phyloP scores from a whole-genome alignment of 2,329 filamentous ascomycete genomes.

The Myotisia sp. region DNA sequence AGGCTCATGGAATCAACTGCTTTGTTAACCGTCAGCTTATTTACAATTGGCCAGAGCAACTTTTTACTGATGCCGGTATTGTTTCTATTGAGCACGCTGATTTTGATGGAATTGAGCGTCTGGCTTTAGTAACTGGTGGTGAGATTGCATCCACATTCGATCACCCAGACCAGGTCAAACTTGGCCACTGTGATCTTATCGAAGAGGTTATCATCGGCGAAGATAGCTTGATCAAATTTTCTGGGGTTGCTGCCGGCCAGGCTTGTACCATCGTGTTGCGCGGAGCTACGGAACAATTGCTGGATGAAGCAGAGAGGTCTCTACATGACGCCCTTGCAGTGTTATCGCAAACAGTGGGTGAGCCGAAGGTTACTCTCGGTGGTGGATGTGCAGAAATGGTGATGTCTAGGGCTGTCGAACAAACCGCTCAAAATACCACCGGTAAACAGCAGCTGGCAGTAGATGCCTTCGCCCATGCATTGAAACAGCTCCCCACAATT shows the following conservation, averaged over 20 bases:
- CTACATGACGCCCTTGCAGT: constrained; percentile 93
- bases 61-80: constrained; percentile 94
- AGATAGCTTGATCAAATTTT: constrained; percentile 94
- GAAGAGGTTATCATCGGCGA: constrained; percentile 98
- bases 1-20: constrained; percentile 97
- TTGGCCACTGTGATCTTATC: constrained; percentile 87
- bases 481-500: constrained; percentile 89
- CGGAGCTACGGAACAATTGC: constrained; percentile 87
- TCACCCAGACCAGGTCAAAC: constrained; percentile 91
- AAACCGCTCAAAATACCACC: constrained; percentile 80
- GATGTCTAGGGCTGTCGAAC: constrained; percentile 96
- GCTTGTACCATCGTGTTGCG: constrained; percentile 95
- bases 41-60: constrained; percentile 99
- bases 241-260: constrained; percentile 80
- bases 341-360: constrained; percentile 87
- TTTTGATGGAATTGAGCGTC: constrained; percentile 91
- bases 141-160: constrained; percentile 98
- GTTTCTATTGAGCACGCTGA: constrained; percentile 98
- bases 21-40: constrained; percentile 99
- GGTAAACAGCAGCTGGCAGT: constrained; percentile 96
- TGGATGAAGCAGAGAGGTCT: constrained; percentile 92
- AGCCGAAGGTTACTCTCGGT: constrained; percentile 84
- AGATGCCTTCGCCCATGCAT: constrained; percentile 71
- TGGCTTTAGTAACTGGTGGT: constrained; percentile 88
- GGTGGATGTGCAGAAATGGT: constrained; percentile 97